Evolutionary conservation across 2,329 filamentous ascomycete genomes (phyloP).

Genomic region (Neonectria neomacrospora): DNA sequence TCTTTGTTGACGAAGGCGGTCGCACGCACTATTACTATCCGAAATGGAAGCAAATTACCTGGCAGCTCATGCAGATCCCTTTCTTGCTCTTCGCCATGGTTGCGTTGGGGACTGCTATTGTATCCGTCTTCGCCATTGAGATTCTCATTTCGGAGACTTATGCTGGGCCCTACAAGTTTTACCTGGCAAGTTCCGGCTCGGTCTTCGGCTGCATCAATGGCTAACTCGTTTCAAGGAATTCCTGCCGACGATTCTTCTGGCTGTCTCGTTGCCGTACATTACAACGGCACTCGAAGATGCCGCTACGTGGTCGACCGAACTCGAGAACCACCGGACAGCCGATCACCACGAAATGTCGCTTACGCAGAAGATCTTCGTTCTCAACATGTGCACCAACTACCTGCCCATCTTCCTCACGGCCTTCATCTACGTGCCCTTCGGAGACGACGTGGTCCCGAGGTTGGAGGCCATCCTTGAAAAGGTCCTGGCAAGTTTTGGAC

Average conservation of each 20-base stretch:
- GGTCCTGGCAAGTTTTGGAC: constrained; percentile 56
- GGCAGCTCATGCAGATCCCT: constrained; percentile 76
- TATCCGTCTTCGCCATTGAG: constrained; percentile 77
- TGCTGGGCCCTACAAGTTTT: constrained; percentile 72
- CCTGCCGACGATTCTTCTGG: constrained; percentile 76
- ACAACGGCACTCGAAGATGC: constrained; percentile 70
- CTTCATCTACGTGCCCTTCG: constrained; percentile 83
- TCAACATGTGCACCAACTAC: constrained; percentile 86
- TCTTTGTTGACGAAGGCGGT: constrained; percentile 71
- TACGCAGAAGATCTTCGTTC: constrained; percentile 78
- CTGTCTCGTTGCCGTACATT: constrained; percentile 73
- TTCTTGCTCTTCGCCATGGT: constrained; percentile 70
- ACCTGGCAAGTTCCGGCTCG: constrained; percentile 62
- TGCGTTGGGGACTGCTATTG: constrained; percentile 73
- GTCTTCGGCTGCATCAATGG: not conserved
- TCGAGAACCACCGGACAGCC: constrained; percentile 80
- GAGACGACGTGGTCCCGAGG: constrained; percentile 72
- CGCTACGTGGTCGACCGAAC: constrained; percentile 72
- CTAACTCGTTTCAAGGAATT: constrained; percentile 65
- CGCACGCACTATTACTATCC: constrained; percentile 72
- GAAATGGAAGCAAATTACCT: constrained; percentile 69
- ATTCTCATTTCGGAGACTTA: constrained; percentile 81
- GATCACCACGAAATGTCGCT: constrained; percentile 75
- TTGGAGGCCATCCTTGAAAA: constrained; percentile 69
- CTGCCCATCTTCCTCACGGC: constrained; percentile 80